Conservation (phyloP, 1,139 yeast species). For the Blastobotrys elegans region DNA sequence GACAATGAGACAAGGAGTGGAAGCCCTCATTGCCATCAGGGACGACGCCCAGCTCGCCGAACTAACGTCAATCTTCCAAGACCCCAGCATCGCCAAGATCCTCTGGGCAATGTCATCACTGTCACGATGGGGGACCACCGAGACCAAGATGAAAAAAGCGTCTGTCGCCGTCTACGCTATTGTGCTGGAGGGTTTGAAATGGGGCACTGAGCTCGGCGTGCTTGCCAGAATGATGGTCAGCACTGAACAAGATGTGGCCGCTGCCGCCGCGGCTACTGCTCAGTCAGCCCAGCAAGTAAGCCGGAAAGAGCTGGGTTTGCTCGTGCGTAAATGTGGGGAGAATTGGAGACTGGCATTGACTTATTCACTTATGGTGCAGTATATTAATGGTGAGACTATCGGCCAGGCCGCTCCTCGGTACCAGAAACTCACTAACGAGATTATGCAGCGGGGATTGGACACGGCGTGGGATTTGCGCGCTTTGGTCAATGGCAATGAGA, state of each 20-base stretch:
- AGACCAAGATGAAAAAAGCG: constrained; percentile 38
- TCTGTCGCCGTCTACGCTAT: constrained; percentile 41
- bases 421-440: constrained; percentile 18
- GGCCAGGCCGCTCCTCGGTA: constrained; percentile 12
- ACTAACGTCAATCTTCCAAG: background rate
- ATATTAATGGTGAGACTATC: background rate
- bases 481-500: constrained; percentile 55
- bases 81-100: background rate
- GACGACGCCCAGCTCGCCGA: background rate
- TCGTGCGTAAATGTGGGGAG: constrained; percentile 51
- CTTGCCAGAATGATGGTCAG: constrained; percentile 39
- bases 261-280: background rate
- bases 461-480: constrained; percentile 35
- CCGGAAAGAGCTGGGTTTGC: constrained; percentile 59
- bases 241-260: constrained; percentile 24
- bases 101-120: constrained; percentile 27
- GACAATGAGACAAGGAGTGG: constrained; percentile 7
- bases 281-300: too few relatives aligned
- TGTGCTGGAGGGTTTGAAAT: constrained; percentile 65
- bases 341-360: constrained; percentile 45
- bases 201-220: constrained; percentile 55
- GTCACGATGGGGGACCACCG: constrained; percentile 44
- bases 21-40: background rate
- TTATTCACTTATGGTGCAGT: constrained; percentile 20
- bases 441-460: constrained; percentile 23